Evolutionary conservation across 2,329 filamentous ascomycete species (phyloP), one percentile per base, ranked within the genome.

Genomic region (Botryotinia narcissicola): DNA sequence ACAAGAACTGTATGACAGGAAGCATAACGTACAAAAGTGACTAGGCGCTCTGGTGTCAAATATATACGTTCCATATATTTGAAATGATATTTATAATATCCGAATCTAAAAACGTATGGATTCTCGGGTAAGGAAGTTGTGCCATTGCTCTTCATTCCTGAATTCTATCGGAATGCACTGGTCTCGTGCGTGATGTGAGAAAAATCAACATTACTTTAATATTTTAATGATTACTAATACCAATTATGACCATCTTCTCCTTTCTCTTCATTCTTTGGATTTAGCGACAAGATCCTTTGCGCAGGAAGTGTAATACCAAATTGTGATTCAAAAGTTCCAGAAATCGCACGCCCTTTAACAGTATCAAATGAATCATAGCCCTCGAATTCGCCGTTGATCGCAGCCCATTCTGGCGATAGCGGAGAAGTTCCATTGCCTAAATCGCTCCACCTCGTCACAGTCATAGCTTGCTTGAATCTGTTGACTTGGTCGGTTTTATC

Each of bases 381-480:
- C 2, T 74, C 74, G 6, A 80, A 76, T 20, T 82, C 75, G 8
- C 86, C 87, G 77, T 87, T 87, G 51, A 86, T 83, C n/a, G 88
- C 86, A 18, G 84, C 85, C 86, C 89, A 90, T 75, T 89, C 86
- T 6, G 81, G 81, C n/a, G 82, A 84, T 18, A 81, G 81, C 3
- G 88, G 87, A 16, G 82, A 83, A 2, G 80, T 84, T 2, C 87
- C 87, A 79, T 89, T 84, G 1, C 89, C 89, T 25, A 91, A 79
- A 80, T 91, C 89, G 74, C 85, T 86, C 89, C 89, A 91, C 29
- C 89, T 81, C 12, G 88, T 90, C 7, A 90, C 86, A 7, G 89
- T 84, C 71, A 91, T 84, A 1, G 87, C 85, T 73, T 90, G 88
- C 76, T 87, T 89, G 80, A 91, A 91, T 4, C 82, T 80, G 18